Evolutionary conservation across 139 green algal genomes (phyloP), one percentile per base, ranked within the genome.

Genomic region (Microglena sp.): DNA sequence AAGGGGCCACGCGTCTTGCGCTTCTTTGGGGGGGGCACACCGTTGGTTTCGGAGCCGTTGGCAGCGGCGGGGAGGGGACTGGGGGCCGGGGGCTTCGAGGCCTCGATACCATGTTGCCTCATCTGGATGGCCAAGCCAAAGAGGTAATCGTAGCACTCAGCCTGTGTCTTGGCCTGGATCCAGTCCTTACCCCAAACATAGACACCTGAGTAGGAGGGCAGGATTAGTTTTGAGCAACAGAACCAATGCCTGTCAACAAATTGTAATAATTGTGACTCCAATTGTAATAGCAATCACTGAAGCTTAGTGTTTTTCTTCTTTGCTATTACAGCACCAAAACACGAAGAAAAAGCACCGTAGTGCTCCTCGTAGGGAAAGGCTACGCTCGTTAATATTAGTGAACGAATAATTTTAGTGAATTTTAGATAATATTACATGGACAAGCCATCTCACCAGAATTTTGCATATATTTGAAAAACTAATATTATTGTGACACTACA

Each of bases 71-170:
- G 55, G 26, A 71, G 62, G 3, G 71, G 60, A 0, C 71, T 40
- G 0, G 77, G 69, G 3, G 72, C 24, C 3, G 78, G 77, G 26
- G 76, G 69, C 54, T 64, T 59, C 31, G 70, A 62, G 11, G 81
- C 76, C 70, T 93, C 77, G 24, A 97, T 59, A 6, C 92, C 91
- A 63, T 96, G 61, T 28, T 73, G 43, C 2, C 66, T 64, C 87
- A 97, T 88, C 27, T 77, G 3, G 3, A 76, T n/a, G 18, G 91
- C 91, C 22, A 80, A 75, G 54, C 94, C 81, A 75, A 97, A 97
- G 18, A 97, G 81, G 74, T 96, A 97, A 73, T 97, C 89, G 64
- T 98, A 97, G 77, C 90, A 97, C 78, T 97, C 91, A 7, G 89
- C 85, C 77, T 95, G 88, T 5, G 73, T 79, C 72, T 82, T 86